Base-by-base conservation (phyloP, 306 rosid genomes). In the Vigna nakashimae region DNA sequence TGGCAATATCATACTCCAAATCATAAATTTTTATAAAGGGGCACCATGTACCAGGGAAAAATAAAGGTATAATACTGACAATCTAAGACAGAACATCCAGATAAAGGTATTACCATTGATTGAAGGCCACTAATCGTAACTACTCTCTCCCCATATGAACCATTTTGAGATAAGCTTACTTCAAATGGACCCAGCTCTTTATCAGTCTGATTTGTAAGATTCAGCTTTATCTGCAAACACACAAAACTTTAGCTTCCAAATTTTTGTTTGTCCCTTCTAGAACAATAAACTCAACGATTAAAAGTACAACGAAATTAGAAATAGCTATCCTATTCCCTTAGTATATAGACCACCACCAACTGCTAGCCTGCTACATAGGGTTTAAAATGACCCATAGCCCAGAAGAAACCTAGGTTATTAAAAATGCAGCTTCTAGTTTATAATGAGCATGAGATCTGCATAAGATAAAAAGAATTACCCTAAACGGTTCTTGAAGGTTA, bases 151-250 rank as follows among this genome's bases (percentile, higher is more conserved):
- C 83, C 93, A 30, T 20, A 80, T 53, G 86, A 86, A 74, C 78
- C 88, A 69, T 82, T 86, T 65, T 86, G 86, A 20, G 89, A 86
- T 73, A 95, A 79, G 71, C 81, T 87, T 84, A 95, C 92, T 83
- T 90, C 96, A 79, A 95, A 91, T 2, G 99, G 99, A 65, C 99
- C 97, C 53, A 92, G 70, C 86, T 85, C 95, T 83, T 84, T 84
- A 49, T 92, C 98, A 50, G 95, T 86, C 82, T 86, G 91, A 83
- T 93, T 92, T 65, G 84, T 71, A 70, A 95, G 85, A 24, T 83
- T 90, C 85, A 95, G 26, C 58, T 84, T 91, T 73, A 92, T 88
- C 99, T 92, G 97, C 82, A 87, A 40, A 69, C 68, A 84, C 65
- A 73, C 50, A 76, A 65, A 42, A 74, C 70, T 64, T 87, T 72